Evolutionary conservation across 2,329 filamentous ascomycete species (phyloP), one percentile per base, ranked within the genome.

Genomic region (Nemania abortiva): DNA sequence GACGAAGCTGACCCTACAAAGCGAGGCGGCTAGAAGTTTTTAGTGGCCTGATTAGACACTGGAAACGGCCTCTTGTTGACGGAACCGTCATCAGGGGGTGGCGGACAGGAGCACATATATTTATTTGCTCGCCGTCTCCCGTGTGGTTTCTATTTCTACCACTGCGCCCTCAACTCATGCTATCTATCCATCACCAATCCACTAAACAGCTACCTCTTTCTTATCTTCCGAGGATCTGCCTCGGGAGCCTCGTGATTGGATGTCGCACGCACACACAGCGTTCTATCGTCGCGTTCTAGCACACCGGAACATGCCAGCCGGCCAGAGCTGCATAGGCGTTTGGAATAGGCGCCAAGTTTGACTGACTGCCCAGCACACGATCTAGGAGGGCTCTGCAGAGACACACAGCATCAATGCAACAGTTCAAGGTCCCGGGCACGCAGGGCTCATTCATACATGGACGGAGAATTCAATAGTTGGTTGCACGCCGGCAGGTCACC

Each of bases 41-140:
- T 6, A 60, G 63, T 71, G 62, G 69, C 60, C 69, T 69, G 69
- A 68, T 68, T 52, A 68, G 65, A 31, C 65, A 63, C 59, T 37
- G 61, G 45, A 68, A 27, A 68, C 58, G 66, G 66, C 55, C 61
- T 68, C 66, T 68, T 65, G 56, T 57, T 68, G 50, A 68, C 56
- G 62, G 66, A 53, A 68, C 61, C 34, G 61, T 61, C 45, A 57
- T 68, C 66, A 65, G 66, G 66, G 66, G 66, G 53, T 45, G 66
- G 49, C 49, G 66, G 66, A 58, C 63, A 58, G 57, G 66, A 69
- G 61, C 57, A 62, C 56, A 66, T 66, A 69, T 69, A 65, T 52
- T 61, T 69, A 65, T 52, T 61, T 69, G 63, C 66, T 69, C 66
- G 56, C 62, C 66, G 57, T 69, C 56, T 50, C 57, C 66, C n/a